Evolutionary conservation across 1,284 basidiomycete genomes (phyloP).

Genomic region (Schizophyllum commune): DNA sequence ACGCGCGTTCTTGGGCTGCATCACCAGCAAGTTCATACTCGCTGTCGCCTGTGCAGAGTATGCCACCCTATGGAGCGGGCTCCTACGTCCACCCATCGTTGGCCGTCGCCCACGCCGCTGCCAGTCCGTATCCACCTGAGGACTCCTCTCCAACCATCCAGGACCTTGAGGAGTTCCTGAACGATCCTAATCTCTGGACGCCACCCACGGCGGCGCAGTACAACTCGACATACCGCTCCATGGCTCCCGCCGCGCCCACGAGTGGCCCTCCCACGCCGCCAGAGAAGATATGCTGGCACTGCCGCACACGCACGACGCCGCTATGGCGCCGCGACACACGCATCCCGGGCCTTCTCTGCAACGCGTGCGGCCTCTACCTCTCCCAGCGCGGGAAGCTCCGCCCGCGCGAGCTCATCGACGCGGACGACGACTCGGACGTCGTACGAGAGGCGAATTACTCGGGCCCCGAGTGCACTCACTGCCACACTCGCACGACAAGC

Average conservation of each 20-base stretch:
- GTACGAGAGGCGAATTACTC: not conserved
- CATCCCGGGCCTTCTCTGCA: constrained; percentile 10
- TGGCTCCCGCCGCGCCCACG: not conserved
- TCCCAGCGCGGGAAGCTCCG: constrained; percentile 11
- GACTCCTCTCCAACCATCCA: not conserved
- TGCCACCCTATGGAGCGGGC: not conserved
- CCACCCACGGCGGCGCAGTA: not conserved
- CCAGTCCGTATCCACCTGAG: not conserved
- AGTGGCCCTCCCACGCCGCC: not conserved
- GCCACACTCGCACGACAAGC: constrained; percentile 10
- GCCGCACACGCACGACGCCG: not conserved
- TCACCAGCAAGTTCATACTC: not conserved
- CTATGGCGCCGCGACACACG: constrained; percentile 10
- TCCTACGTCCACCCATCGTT: not conserved
- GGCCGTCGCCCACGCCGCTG: not conserved
- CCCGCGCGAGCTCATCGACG: constrained; percentile 13
- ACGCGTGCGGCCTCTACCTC: constrained; percentile 12
- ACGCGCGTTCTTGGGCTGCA: not conserved
- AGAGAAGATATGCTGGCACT: not conserved
- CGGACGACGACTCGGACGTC: constrained; percentile 7
- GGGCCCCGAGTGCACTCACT: constrained; percentile 12
- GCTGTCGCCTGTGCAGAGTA: not conserved
- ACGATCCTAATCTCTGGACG: not conserved
- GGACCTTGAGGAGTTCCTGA: not conserved
- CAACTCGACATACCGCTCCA: not conserved